Percentiles rank a stretch among this genome's conserved stretches.
Evolutionary conservation across 306 rosid species (phyloP).

Genomic region (Sicyos edulis): DNA sequence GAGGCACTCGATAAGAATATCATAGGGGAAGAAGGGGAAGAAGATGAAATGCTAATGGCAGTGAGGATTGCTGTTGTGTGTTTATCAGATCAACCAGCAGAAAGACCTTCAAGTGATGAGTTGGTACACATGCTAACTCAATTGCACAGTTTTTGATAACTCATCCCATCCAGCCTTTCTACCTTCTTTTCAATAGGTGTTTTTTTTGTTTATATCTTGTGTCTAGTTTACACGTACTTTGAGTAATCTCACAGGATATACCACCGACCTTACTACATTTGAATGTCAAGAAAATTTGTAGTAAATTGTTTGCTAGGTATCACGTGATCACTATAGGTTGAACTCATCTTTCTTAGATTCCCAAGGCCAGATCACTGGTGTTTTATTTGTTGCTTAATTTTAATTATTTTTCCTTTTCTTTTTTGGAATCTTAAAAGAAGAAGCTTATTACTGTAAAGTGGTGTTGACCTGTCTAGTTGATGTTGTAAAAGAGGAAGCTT

Average conservation of each 20-base stretch:
- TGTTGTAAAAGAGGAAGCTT: slow-evolving; percentile 16
- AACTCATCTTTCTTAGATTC: too few species aligned
- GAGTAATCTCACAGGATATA: too few species aligned
- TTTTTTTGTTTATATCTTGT: too few species aligned
- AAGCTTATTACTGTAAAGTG: slow-evolving; percentile 14
- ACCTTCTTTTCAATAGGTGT: not conserved
- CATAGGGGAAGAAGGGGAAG: slow-evolving; percentile 84
- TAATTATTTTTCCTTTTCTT: not conserved
- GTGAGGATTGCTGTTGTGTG: slow-evolving; percentile 87
- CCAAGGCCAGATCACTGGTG: too few species aligned
- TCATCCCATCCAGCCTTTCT: not conserved
- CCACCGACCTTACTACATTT: too few species aligned
- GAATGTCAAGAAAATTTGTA: too few species aligned
- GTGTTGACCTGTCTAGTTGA: slow-evolving; percentile 13
- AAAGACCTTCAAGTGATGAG: slow-evolving; percentile 94
- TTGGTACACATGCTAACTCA: slow-evolving; percentile 98
- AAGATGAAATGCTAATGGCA: slow-evolving; percentile 97
- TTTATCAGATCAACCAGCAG: slow-evolving; percentile 77
- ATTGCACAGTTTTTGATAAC: slow-evolving; percentile 75
- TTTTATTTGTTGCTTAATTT: too few species aligned
- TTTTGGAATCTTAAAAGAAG: slow-evolving; percentile 11
- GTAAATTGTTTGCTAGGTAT: too few species aligned
- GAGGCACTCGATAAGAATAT: slow-evolving; percentile 81
- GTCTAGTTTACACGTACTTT: too few species aligned
- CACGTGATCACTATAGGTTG: too few species aligned